Evolutionary conservation across 345 rosid species (phyloP), one percentile per base, ranked within the genome.

Genomic region (Arabis hirsuta): DNA sequence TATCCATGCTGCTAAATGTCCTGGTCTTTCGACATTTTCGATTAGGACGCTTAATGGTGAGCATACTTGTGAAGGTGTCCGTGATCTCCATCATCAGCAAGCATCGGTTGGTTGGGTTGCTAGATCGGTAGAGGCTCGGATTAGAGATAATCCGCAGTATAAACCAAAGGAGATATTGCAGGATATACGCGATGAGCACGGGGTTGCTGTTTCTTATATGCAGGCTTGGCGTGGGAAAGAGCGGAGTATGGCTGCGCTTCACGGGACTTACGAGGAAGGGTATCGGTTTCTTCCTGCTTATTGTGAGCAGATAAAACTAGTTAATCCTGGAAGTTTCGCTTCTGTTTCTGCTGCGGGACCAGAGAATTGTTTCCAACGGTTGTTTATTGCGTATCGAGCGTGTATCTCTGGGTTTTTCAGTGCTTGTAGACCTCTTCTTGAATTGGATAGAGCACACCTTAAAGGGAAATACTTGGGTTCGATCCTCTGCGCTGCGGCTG

Each of bases 171-270:
- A 95, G 81, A 95, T 95, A 50, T 81, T 95, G 80, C 97, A 95
- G 79, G 98, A 90, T 63, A 95, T 95, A 70, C 88, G 94, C 4
- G 98, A 95, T 46, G 85, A 85, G 78, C 99, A 95, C 78, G 99
- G 99, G 20, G 99, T 95, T 81, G 94, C 96, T 2, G 99, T 95
- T 55, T 95, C 99, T 67, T 95, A 95, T 74, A 95, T 95, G 99
- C 99, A 95, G 80, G 99, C 99, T 55, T 95, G 99, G 99, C 99
- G 99, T 2, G 99, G 99, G 72, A 95, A 95, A 80, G 99, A 95
- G 80, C 89, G 99, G 12, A 87, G 96, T 80, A 95, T 95, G 99
- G 99, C 99, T 48, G 92, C 99, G 12, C 99, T 95, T 76, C 98
- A 95, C 52, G 99, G 99, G 31, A 95, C 99, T 44, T 95, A 81